Base-by-base conservation (phyloP, 2,329 filamentous ascomycete species). In the Coniella lustricola region DNA sequence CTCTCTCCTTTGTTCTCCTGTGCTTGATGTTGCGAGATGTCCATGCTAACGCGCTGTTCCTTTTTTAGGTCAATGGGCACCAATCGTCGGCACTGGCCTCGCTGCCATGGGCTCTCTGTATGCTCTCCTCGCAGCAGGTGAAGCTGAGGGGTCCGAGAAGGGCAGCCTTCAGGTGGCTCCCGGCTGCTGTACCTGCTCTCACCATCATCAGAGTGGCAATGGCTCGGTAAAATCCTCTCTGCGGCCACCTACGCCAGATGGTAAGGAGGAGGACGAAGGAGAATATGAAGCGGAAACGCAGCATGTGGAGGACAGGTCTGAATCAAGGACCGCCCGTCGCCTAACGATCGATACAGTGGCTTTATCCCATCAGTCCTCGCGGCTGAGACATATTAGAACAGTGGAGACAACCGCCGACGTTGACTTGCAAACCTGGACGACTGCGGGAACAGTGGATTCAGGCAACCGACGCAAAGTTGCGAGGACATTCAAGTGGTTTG, bases 81-180 rank as follows among this genome's bases (percentile, higher is more conserved):
- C 78, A 0, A 74, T 82, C 8, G 75, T 76, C 18, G 81, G 76
- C 37, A 81, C 80, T 2, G 70, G 63, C 0, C 64, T 85, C 13
- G 80, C 79, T 3, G 68, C 74, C 1, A 44, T 82, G 0, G 79
- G 81, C 0, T 84, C 81, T 0, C 56, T 84, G 0, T 47, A 47
- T 35, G 37, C 44, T 14, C 29, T 47, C 38, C 44, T 47, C 8
- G 44, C 44, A 20, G 18, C 36, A 29, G 44, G 32, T 20, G 37
- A 12, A 9, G 29, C 13, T 17, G 25, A 47, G 10, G 25, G 17
- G 7, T 16, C 4, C 12, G 13, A 21, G 13, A 18, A 33, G 13
- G 14, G 12, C 18, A 33, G 8, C 4, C 40, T 20, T 8, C 18
- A 25, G 16, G 10, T 16, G 18, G 37, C 14, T 12, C 3, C 13